Conservation (phyloP, 208 protist species). For the Tetramitus jugosus region DNA sequence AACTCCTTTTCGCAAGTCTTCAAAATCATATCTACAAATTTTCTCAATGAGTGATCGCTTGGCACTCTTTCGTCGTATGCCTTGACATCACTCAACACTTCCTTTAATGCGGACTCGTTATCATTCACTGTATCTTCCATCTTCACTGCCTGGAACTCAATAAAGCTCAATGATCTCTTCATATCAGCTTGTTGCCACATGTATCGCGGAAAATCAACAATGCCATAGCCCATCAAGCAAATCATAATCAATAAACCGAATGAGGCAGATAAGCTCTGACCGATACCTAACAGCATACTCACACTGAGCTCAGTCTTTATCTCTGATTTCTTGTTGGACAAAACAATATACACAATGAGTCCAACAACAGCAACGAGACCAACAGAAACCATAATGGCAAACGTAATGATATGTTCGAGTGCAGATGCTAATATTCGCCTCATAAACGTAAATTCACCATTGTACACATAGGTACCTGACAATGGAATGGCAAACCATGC, state of each 20-base stretch:
- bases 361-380: not conserved
- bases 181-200: not conserved
- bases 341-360: not conserved
- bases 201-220: not conserved
- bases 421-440: not conserved
- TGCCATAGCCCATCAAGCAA: conserved; percentile 1
- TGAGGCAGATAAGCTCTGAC: not conserved
- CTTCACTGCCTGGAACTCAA: not conserved
- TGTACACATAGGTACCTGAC: not conserved
- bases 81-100: no score
- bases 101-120: no score
- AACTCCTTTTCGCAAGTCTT: no score
- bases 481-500: not conserved
- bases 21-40: no score
- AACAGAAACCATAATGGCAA: not conserved
- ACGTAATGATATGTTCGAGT: no score
- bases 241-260: not conserved
- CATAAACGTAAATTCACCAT: not conserved
- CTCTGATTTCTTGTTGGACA: not conserved
- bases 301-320: no score
- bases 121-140: not conserved
- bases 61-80: no score
- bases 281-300: not conserved
- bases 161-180: not conserved
- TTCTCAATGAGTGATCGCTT: no score